Conservation (phyloP, 2,329 filamentous ascomycete species). For the Beauveria varroae region DNA sequence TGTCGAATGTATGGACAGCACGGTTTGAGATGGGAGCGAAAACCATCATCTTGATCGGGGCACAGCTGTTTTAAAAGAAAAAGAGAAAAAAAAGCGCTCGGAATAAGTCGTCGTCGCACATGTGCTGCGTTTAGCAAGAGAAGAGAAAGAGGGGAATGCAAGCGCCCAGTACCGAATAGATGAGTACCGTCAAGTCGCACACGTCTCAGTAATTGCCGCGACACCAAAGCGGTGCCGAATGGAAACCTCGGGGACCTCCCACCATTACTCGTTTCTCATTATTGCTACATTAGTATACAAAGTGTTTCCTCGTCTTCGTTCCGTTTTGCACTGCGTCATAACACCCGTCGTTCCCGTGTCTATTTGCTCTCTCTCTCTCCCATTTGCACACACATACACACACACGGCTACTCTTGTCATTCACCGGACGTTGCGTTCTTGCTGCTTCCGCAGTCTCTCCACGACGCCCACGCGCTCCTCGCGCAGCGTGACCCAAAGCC, state of each 20-base stretch:
- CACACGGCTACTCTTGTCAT: background rate
- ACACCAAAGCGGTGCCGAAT: too few relatives aligned
- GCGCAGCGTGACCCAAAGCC: constrained; percentile 65
- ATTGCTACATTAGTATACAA: background rate
- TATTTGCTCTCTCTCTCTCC: background rate
- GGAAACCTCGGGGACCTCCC: too few relatives aligned
- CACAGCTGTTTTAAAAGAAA: background rate
- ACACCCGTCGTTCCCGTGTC: background rate
- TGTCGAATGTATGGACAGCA: too few relatives aligned
- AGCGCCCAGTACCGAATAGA: background rate
- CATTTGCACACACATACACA: background rate
- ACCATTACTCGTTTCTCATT: background rate
- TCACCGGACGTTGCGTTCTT: constrained; percentile 5
- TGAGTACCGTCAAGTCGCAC: background rate
- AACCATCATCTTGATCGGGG: too few relatives aligned
- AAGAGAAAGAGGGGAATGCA: background rate
- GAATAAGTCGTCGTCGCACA: background rate
- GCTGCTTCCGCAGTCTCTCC: constrained; percentile 28
- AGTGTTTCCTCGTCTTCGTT: background rate
- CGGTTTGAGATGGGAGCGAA: too few relatives aligned
- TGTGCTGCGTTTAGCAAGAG: background rate
- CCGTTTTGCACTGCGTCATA: background rate
- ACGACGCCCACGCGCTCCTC: constrained; percentile 50
- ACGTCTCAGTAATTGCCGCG: background rate
- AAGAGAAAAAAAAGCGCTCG: background rate